phyloP scores from a whole-genome alignment of 257 asterid genomes.

The Ballota nigra region DNA sequence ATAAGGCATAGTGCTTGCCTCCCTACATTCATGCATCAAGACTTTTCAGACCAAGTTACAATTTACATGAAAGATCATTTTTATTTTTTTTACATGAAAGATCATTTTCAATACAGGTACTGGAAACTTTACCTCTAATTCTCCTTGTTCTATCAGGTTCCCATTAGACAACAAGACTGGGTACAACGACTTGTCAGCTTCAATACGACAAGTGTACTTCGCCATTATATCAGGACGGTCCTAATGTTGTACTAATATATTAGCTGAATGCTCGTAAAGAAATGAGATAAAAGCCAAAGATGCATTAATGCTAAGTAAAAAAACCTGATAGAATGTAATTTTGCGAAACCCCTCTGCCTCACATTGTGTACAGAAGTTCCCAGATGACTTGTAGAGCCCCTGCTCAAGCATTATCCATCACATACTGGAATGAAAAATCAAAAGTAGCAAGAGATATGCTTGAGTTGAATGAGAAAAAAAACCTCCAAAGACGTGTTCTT shows the following conservation, averaged over 20 bases:
- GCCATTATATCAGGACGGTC: slow-evolving; percentile 99
- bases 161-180: slow-evolving; percentile 92
- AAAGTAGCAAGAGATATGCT: background rate
- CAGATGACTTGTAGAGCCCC: slow-evolving; percentile 95
- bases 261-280: slow-evolving; percentile 22
- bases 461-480: background rate
- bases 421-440: slow-evolving; percentile 11
- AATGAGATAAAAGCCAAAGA: background rate
- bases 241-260: slow-evolving; percentile 34
- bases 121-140: slow-evolving; percentile 55
- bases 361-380: slow-evolving; percentile 97
- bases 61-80: background rate
- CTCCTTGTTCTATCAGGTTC: slow-evolving; percentile 84
- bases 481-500: slow-evolving; percentile 94
- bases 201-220: slow-evolving; percentile 83
- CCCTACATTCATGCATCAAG: slow-evolving; percentile 46
- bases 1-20: slow-evolving; percentile 66
- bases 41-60: background rate
- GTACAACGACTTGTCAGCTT: slow-evolving; percentile 85
- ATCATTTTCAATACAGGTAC: background rate
- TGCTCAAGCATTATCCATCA: slow-evolving; percentile 31
- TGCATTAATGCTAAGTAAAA: background rate
- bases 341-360: slow-evolving; percentile 97
- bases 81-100: background rate
- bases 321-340: slow-evolving; percentile 90